Evolutionary conservation across 768 basidiomycete genomes (phyloP).

Genomic region (Rhizopogon vesiculosus): DNA sequence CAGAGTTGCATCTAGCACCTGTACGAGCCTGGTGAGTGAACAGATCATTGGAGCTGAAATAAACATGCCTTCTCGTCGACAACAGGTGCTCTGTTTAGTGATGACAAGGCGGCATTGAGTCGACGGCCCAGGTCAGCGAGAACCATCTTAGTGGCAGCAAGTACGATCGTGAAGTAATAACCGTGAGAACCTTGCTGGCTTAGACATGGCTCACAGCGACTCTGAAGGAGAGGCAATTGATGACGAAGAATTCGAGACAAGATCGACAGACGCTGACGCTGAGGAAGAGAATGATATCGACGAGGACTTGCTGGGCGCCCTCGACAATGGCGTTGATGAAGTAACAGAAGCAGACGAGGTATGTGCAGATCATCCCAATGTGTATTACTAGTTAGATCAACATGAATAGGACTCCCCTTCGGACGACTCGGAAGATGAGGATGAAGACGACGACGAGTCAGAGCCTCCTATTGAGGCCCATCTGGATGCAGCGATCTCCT

Average conservation of each 20-base stretch:
- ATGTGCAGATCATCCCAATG: slow-evolving; percentile 20
- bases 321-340: slow-evolving; percentile 54
- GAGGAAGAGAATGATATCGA: slow-evolving; percentile 50
- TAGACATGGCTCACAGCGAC: slow-evolving; percentile 49
- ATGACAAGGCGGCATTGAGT: slow-evolving; percentile 90
- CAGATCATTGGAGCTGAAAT: neutral
- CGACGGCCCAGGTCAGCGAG: slow-evolving; percentile 91
- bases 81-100: slow-evolving; percentile 79
- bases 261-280: slow-evolving; percentile 35
- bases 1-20: slow-evolving; percentile 92
- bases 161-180: slow-evolving; percentile 8
- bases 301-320: slow-evolving; percentile 58
- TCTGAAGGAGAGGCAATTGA: slow-evolving; percentile 63
- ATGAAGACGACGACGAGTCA: slow-evolving; percentile 52
- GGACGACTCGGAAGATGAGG: slow-evolving; percentile 58
- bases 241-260: slow-evolving; percentile 49
- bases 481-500: slow-evolving; percentile 22
- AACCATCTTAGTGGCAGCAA: slow-evolving; percentile 57
- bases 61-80: slow-evolving; percentile 83
- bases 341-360: slow-evolving; percentile 72
- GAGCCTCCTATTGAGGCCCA: slow-evolving; percentile 32
- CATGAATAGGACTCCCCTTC: slow-evolving; percentile 47
- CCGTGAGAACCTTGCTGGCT: slow-evolving; percentile 24
- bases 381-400: slow-evolving; percentile 3
- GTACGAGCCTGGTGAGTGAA: slow-evolving; percentile 10